Evolutionary conservation across 352 stramenopile species (phyloP).

Genomic region (Aphanomyces stellatus): DNA sequence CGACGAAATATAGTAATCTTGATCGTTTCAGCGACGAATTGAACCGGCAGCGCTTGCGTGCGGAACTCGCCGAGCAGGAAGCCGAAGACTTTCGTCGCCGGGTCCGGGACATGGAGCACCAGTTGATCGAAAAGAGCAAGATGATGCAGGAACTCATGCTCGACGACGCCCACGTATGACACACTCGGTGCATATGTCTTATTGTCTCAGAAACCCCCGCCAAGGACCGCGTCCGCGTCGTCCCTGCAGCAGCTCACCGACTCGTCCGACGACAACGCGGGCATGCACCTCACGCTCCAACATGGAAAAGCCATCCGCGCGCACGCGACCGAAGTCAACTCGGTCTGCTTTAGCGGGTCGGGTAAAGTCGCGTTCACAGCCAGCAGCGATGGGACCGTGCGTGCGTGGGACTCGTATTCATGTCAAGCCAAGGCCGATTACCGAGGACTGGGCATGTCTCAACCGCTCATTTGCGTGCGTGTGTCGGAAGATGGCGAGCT

Average conservation of each 20-base stretch:
- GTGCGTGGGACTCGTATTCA: conserved; percentile 58
- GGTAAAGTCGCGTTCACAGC: conserved; percentile 76
- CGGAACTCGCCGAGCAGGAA: conserved; percentile 45
- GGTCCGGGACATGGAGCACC: conserved; percentile 39
- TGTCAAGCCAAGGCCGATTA: conserved; percentile 59
- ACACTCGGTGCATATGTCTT: no score
- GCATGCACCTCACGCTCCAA: not conserved
- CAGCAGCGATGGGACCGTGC: conserved; percentile 73
- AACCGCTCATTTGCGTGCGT: conserved; percentile 74
- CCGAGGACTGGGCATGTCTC: conserved; percentile 57
- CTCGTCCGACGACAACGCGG: conserved; percentile 25
- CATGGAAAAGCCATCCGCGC: conserved; percentile 55
- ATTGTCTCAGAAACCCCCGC: no score
- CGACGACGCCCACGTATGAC: conserved; percentile 14
- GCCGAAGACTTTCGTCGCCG: conserved; percentile 30
- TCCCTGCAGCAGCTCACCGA: no score
- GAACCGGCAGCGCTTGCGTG: conserved; percentile 37
- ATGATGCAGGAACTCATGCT: conserved; percentile 49
- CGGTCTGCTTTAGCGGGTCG: conserved; percentile 73
- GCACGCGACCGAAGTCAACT: conserved; percentile 78
- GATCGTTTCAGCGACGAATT: conserved; percentile 38
- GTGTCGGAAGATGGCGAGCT: conserved; percentile 67
- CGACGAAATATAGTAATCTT: not conserved
- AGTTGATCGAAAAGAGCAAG: conserved; percentile 47
- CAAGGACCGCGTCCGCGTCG: no score